Conservation (phyloP, 768 basidiomycete species). For the Gloeophyllum trabeum region DNA sequence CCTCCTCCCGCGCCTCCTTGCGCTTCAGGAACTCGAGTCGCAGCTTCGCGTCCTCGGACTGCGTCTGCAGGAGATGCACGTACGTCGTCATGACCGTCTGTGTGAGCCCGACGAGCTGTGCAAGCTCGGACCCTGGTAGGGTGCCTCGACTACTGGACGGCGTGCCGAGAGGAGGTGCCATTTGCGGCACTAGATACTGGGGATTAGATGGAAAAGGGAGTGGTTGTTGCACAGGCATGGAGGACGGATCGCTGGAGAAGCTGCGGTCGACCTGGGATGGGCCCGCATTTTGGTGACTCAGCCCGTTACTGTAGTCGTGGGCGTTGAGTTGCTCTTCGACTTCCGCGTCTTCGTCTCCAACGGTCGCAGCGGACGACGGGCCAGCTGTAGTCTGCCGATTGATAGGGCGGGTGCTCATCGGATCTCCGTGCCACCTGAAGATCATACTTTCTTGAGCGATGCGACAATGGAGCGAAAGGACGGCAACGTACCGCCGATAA, state of each 20-base stretch:
- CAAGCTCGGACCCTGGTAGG: conserved; percentile 14
- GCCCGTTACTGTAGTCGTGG: neutral
- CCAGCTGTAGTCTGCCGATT: neutral
- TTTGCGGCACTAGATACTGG: conserved; percentile 1
- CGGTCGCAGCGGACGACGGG: neutral
- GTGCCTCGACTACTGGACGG: conserved; percentile 6
- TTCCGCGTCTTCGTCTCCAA: neutral
- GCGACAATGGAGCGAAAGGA: conserved; percentile 1
- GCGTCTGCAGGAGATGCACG: conserved; percentile 51
- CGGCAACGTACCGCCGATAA: conserved; percentile 39
- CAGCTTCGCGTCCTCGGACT: conserved; percentile 58
- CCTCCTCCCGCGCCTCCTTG: conserved; percentile 60
- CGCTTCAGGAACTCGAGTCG: conserved; percentile 60
- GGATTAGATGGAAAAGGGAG: too few species aligned
- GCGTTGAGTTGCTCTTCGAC: neutral
- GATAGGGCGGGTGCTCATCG: neutral
- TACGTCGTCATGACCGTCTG: conserved; percentile 47
- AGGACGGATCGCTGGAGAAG: too few species aligned
- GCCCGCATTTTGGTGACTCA: too few species aligned
- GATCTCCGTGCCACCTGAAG: conserved; percentile 9
- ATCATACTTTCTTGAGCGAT: conserved; percentile 2
- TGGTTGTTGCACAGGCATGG: too few species aligned
- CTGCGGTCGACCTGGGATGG: too few species aligned
- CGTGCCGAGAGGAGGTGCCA: conserved; percentile 3
- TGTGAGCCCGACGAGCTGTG: conserved; percentile 36